These are phyloP conservation scores for Inga leiocalycina DNA, from an alignment of 306 rosid species.

Conservation along the genomic window DNA sequence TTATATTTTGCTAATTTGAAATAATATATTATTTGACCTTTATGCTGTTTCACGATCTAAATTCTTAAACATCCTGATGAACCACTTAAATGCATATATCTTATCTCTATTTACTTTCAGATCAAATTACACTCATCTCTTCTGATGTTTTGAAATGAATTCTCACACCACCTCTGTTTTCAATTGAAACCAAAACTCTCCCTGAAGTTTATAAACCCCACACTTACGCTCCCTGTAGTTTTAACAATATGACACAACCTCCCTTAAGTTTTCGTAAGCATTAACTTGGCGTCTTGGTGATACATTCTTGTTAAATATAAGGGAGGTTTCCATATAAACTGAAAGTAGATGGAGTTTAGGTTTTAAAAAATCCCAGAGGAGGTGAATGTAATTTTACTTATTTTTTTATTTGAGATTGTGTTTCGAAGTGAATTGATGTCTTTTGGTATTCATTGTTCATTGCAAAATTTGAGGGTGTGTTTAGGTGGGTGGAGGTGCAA, in stretches of 20 bases:
- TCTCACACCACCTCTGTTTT: not conserved
- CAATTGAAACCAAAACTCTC: not conserved
- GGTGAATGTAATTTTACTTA: not conserved
- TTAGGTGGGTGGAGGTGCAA: not conserved
- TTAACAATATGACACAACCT: not conserved
- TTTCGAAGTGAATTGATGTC: not conserved
- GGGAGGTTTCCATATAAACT: not conserved
- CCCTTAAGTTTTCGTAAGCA: not conserved
- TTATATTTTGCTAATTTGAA: not conserved
- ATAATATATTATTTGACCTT: not conserved
- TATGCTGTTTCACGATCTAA: not conserved
- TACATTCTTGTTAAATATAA: not conserved
- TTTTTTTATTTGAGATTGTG: not conserved
- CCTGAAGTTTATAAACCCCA: not conserved
- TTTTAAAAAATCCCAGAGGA: not conserved
- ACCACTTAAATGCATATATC: not conserved
- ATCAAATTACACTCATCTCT: not conserved
- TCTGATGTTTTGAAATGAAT: not conserved
- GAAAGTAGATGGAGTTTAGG: not conserved
- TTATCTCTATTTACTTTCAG: not conserved
- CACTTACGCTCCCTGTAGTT: not conserved
- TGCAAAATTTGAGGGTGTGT: not conserved
- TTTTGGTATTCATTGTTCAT: not conserved
- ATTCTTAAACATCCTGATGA: not conserved
- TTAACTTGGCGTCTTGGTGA: not conserved